A percentile compares a stretch with the other conserved stretches of the same genome.
Conservation (phyloP, 805 yeast genomes). For the Metschnikowia matae region DNA sequence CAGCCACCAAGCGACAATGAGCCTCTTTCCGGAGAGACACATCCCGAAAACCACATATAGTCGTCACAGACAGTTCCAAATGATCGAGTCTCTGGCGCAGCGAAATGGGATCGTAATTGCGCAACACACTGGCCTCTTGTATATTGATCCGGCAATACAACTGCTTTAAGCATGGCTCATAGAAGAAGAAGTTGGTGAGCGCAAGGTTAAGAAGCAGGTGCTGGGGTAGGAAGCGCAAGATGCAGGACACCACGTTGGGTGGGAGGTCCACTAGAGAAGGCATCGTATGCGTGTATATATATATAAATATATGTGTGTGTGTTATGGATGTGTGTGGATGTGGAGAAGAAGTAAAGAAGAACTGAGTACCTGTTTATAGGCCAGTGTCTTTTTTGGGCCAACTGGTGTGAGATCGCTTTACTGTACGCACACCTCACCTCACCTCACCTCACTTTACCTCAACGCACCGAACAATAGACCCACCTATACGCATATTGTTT, state of each 20-base stretch:
- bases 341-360: too few relatives aligned
- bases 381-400: neutral
- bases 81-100: constrained; percentile 17
- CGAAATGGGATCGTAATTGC: constrained; percentile 2
- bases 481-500: too few relatives aligned
- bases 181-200: constrained; percentile 31
- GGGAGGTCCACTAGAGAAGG: constrained; percentile 10
- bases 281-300: neutral
- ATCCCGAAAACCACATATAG: constrained; percentile 24
- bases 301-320: too few relatives aligned
- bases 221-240: constrained; percentile 26
- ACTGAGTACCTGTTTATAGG: neutral
- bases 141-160: constrained; percentile 26
- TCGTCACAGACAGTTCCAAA: constrained; percentile 21
- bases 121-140: constrained; percentile 19
- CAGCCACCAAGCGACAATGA: constrained; percentile 25
- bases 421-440: neutral
- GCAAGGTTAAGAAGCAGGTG: constrained; percentile 30
- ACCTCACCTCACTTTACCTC: too few relatives aligned
- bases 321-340: too few relatives aligned
- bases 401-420: neutral
- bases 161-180: constrained; percentile 28
- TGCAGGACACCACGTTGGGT: constrained; percentile 9
- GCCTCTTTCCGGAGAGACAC: constrained; percentile 13
- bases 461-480: too few relatives aligned